Evolutionary conservation across 106 monocot species (phyloP), one percentile per base, ranked within the genome.

Genomic region (Acorus gramineus): DNA sequence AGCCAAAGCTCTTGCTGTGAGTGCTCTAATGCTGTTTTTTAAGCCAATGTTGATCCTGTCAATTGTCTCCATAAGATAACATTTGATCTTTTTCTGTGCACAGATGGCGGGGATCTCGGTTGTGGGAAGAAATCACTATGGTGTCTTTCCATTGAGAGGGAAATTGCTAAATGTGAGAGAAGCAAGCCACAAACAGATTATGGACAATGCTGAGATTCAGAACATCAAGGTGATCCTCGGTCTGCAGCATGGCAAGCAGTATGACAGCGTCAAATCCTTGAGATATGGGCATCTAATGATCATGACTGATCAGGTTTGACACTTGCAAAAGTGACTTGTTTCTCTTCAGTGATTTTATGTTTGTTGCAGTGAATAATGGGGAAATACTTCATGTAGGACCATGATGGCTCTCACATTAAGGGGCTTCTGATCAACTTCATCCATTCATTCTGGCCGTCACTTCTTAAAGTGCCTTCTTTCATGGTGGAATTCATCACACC

Each of bases 211-310:
- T 45, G 98, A 98, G 63, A 98, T 98, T 8, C 91, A 98, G 61
- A 76, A 73, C 14, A 83, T 98, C 67, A 98, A 98, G 67, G 81
- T 78, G 63, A 88, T 88, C 58, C 88, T 98, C 59, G 98, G 98
- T 45, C 71, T 98, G 78, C 98, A 98, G 62, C 98, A 98, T 49
- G 92, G 85, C n/a, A 98, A 98, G 64, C 63, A 81, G 64, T 98
- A 98, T 78, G 92, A 98, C 0, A 84, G 83, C 64, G 81, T 81
- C 6, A 98, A 89, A 59, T 88, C 87, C 14, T 72, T 98, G 28
- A 73, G 98, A 79, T 98, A 98, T 78, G 98, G 98, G 44, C 88
- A 89, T 74, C 88, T 98, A 14, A 98, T 98, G 98, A 98, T 98
- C 52, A 98, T 98, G 98, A 98, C 98, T 6, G 98, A 98, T 82